Conservation (phyloP, 2,329 filamentous ascomycete species). For the Colletotrichum sidae region DNA sequence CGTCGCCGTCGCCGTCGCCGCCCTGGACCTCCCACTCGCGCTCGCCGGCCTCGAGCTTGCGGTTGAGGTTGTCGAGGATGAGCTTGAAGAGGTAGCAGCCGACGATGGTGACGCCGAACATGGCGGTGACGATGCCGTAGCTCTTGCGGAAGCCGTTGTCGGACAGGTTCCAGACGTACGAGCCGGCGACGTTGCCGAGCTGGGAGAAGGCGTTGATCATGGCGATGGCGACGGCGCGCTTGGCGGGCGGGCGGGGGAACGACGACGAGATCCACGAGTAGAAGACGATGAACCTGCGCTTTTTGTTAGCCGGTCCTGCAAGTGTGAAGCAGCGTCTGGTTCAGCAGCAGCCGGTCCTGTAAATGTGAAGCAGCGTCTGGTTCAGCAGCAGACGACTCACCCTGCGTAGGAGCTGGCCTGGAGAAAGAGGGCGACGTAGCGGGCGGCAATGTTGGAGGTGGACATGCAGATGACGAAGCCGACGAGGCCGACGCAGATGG, state of each 20-base stretch:
- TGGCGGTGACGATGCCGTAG: constrained; percentile 73
- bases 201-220: constrained; percentile 70
- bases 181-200: constrained; percentile 69
- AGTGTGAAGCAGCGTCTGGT: background rate
- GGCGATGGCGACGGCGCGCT: constrained; percentile 70
- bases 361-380: background rate
- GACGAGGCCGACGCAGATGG: constrained; percentile 63
- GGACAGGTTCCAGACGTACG: constrained; percentile 71
- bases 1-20: constrained; percentile 52
- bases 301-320: too few species aligned
- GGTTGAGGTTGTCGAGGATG: constrained; percentile 60
- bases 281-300: constrained; percentile 63
- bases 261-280: constrained; percentile 70
- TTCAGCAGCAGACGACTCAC: too few species aligned
- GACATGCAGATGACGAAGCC: constrained; percentile 72
- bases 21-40: constrained; percentile 48
- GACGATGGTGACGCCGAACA: constrained; percentile 70
- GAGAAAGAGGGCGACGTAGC: constrained; percentile 71
- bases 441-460: constrained; percentile 65
- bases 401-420: constrained; percentile 69
- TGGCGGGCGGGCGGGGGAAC: constrained; percentile 69
- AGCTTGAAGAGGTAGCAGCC: constrained; percentile 62
- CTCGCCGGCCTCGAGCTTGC: constrained; percentile 58
- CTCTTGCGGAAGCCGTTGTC: constrained; percentile 72
- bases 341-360: too few species aligned